phyloP scores from a whole-genome alignment of 768 basidiomycete species.

The Myochromella boudieri region DNA sequence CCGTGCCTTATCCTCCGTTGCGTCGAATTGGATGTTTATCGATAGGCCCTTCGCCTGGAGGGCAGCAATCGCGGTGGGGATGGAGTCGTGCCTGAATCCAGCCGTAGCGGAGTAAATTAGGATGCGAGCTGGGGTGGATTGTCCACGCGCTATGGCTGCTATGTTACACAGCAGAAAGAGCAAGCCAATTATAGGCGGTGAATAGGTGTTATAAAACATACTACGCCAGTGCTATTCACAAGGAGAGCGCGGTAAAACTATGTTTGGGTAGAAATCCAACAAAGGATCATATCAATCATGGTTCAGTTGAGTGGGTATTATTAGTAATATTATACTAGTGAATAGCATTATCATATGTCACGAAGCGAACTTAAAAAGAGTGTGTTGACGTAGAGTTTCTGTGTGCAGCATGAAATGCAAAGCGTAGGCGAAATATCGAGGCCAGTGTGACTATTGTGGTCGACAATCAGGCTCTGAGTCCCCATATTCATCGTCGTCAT shows the following conservation, averaged over 20 bases:
- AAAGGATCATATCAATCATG: too few relatives aligned
- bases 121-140: constrained; percentile 33
- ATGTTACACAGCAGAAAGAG: constrained; percentile 3
- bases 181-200: constrained; percentile 1
- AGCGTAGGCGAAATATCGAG: background rate
- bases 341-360: too few relatives aligned
- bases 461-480: constrained; percentile 56
- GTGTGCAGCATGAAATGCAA: constrained; percentile 5
- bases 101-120: constrained; percentile 63
- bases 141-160: constrained; percentile 6
- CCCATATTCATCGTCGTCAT: constrained; percentile 56
- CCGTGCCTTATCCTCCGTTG: constrained; percentile 57
- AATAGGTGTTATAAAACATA: background rate
- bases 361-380: too few relatives aligned
- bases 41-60: constrained; percentile 44
- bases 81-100: constrained; percentile 72
- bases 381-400: too few relatives aligned
- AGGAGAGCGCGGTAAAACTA: too few relatives aligned
- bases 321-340: too few relatives aligned
- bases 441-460: constrained; percentile 42
- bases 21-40: constrained; percentile 56
- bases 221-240: background rate
- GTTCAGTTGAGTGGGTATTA: too few relatives aligned
- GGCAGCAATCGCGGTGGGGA: constrained; percentile 65
- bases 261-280: too few relatives aligned